Conservation (phyloP, 495 filamentous ascomycete species). For the Paragyromitra xinjiangensis region DNA sequence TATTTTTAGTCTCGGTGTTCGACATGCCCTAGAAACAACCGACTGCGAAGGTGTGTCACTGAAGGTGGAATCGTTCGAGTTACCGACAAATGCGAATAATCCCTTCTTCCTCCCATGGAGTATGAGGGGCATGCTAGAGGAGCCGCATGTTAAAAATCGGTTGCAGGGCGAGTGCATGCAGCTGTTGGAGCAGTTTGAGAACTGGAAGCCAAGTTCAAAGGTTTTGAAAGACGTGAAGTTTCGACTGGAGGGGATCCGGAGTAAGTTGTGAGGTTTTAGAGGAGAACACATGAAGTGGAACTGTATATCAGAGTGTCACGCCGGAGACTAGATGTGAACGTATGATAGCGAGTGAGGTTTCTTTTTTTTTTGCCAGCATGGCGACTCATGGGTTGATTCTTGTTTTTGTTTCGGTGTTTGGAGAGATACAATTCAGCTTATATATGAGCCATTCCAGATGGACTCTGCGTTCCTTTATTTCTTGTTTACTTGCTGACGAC, state of each 20-base stretch:
- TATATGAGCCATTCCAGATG: slow-evolving; percentile 19
- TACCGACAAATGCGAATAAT: slow-evolving; percentile 67
- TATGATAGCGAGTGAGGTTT: slow-evolving; percentile 35
- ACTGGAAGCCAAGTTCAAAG: slow-evolving; percentile 90
- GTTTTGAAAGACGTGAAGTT: slow-evolving; percentile 96
- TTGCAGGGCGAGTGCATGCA: slow-evolving; percentile 78
- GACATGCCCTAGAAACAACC: slow-evolving; percentile 86
- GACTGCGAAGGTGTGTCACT: slow-evolving; percentile 66
- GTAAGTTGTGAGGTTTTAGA: slow-evolving; percentile 43
- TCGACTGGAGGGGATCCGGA: slow-evolving; percentile 81
- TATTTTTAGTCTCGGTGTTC: slow-evolving; percentile 73
- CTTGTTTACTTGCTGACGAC: slow-evolving; percentile 28
- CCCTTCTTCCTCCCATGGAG: slow-evolving; percentile 94
- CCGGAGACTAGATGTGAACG: slow-evolving; percentile 18
- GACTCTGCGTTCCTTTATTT: slow-evolving; percentile 14
- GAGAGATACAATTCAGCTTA: slow-evolving; percentile 28
- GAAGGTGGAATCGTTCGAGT: slow-evolving; percentile 63
- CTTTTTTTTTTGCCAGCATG: slow-evolving; percentile 20
- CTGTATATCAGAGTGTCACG: slow-evolving; percentile 36
- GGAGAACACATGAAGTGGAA: neutral
- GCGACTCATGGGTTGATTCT: slow-evolving; percentile 25
- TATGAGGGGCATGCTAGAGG: slow-evolving; percentile 89
- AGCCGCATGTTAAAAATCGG: slow-evolving; percentile 86
- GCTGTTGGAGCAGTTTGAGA: slow-evolving; percentile 85
- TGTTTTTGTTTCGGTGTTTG: slow-evolving; percentile 46